phyloP scores from a whole-genome alignment of 2,329 filamentous ascomycete species.

The Sordariomycetes sp. region DNA sequence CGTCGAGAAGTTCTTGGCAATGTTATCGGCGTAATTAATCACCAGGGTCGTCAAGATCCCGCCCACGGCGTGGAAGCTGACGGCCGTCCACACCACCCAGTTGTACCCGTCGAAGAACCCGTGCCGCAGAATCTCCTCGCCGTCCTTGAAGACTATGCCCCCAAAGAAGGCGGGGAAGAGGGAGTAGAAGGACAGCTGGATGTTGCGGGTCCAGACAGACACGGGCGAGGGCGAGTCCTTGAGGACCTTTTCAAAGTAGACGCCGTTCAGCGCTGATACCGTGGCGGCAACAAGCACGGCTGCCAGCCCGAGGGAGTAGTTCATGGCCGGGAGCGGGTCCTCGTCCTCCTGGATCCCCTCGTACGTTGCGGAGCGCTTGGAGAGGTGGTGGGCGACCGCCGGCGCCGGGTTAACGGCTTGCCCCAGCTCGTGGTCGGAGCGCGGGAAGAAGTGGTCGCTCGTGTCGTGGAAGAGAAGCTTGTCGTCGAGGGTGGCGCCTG shows the following conservation, averaged over 20 bases:
- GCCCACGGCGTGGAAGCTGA: constrained; percentile 69
- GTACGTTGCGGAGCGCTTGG: constrained; percentile 70
- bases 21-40: constrained; percentile 43
- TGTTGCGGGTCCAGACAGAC: constrained; percentile 87
- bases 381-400: constrained; percentile 35
- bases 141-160: constrained; percentile 79
- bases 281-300: constrained; percentile 68
- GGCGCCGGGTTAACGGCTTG: constrained; percentile 35
- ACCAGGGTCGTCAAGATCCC: constrained; percentile 55
- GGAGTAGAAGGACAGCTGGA: constrained; percentile 90
- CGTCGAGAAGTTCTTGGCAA: constrained; percentile 86
- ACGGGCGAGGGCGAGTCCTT: constrained; percentile 67
- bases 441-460: constrained; percentile 57
- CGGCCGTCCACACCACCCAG: constrained; percentile 76
- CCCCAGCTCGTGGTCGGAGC: constrained; percentile 65
- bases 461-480: constrained; percentile 51
- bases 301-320: constrained; percentile 64
- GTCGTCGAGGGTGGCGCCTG: constrained; percentile 28
- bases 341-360: constrained; percentile 68
- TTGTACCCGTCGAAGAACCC: constrained; percentile 96
- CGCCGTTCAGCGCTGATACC: constrained; percentile 73
- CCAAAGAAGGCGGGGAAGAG: constrained; percentile 79
- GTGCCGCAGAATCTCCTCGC: constrained; percentile 64
- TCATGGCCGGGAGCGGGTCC: constrained; percentile 40
- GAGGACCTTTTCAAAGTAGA: constrained; percentile 82